Percentiles rank a stretch among this genome's conserved stretches.
Conservation (phyloP, 495 filamentous ascomycete species). For the Penicillium odoratum region DNA sequence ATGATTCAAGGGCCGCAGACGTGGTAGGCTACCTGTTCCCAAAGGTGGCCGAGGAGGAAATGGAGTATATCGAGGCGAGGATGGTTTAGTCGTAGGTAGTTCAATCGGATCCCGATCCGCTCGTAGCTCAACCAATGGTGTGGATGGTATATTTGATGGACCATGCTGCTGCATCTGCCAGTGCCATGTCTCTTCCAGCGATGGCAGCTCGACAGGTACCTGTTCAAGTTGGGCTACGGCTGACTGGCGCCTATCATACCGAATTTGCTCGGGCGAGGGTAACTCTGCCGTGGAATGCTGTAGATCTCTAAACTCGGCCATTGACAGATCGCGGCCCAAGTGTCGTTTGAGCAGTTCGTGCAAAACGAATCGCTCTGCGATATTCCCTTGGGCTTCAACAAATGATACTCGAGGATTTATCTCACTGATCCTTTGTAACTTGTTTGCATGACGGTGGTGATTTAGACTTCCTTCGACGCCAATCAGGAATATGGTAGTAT, state of each 20-base stretch:
- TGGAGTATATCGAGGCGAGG: neutral
- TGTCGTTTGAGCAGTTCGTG: constrained; percentile 51
- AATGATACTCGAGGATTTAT: constrained; percentile 48
- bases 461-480: constrained; percentile 49
- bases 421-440: constrained; percentile 46
- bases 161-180: constrained; percentile 8
- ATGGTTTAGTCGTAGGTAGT: constrained; percentile 6
- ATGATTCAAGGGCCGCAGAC: neutral
- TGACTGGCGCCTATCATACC: neutral
- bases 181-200: constrained; percentile 4
- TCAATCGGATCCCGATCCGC: constrained; percentile 6
- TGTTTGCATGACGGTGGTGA: constrained; percentile 50
- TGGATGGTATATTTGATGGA: neutral
- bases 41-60: neutral
- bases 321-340: constrained; percentile 43
- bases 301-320: constrained; percentile 34
- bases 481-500: constrained; percentile 50
- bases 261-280: neutral
- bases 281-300: neutral
- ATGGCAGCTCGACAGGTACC: constrained; percentile 9
- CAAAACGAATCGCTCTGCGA: constrained; percentile 44
- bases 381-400: constrained; percentile 50
- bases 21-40: neutral
- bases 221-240: neutral
- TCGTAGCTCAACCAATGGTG: constrained; percentile 5